phyloP scores from a whole-genome alignment of 148 eudicot species.

The Cornus controversa region DNA sequence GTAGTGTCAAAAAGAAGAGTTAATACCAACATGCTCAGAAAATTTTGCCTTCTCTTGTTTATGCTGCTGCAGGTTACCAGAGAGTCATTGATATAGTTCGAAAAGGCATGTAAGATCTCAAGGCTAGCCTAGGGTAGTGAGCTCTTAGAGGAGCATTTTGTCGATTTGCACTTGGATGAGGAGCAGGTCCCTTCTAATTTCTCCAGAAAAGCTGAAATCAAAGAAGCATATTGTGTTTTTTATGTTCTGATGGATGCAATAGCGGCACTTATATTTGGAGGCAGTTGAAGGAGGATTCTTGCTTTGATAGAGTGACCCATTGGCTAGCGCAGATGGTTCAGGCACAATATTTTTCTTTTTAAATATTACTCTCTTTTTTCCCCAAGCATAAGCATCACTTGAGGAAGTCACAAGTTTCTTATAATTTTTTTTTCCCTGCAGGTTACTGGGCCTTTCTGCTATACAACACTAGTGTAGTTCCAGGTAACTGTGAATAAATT shows the following conservation, averaged over 20 bases:
- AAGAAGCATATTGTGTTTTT: conserved; percentile 3
- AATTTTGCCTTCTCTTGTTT: not conserved
- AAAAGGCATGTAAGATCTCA: conserved; percentile 8
- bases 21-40: not conserved
- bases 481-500: not conserved
- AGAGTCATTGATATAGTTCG: conserved; percentile 62
- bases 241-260: not conserved
- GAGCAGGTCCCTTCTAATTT: conserved; percentile 3
- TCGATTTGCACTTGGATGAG: conserved; percentile 12
- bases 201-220: conserved; percentile 13
- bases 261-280: not conserved
- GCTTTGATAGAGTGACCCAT: not conserved
- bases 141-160: conserved; percentile 7
- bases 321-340: not conserved
- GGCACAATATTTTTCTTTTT: not conserved
- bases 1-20: not conserved
- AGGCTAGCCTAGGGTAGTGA: conserved; percentile 7
- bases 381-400: not conserved
- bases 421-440: not conserved
- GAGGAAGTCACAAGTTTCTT: conserved; percentile 1
- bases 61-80: conserved; percentile 69
- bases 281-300: not conserved
- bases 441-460: conserved; percentile 3
- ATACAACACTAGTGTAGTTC: not conserved
- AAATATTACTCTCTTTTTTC: not conserved